Conservation (phyloP, 148 eudicot genomes). For the Simmondsia chinensis region DNA sequence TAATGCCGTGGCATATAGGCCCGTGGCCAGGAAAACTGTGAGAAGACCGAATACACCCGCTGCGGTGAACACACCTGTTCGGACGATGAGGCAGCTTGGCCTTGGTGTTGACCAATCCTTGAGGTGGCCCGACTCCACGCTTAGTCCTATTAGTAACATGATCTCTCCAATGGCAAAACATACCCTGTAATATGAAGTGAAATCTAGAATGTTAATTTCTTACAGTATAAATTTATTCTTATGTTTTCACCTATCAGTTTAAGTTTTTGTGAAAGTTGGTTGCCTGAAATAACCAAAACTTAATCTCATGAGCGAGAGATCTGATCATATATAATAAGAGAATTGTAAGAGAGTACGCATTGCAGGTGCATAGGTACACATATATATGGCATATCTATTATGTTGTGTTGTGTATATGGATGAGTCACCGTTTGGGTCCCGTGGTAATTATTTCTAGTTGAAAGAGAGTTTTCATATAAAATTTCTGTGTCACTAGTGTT, state of each 20-base stretch:
- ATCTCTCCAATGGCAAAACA: constrained; percentile 73
- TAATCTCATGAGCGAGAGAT: too few species aligned
- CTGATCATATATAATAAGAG: too few species aligned
- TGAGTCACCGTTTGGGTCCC: too few species aligned
- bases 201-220: not conserved
- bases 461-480: too few species aligned
- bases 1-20: constrained; percentile 51
- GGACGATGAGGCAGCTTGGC: constrained; percentile 40
- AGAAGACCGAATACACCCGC: constrained; percentile 64
- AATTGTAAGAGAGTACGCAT: too few species aligned
- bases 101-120: constrained; percentile 49
- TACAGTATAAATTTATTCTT: not conserved
- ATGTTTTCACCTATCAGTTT: not conserved
- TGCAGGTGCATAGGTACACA: too few species aligned
- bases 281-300: not conserved
- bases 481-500: too few species aligned
- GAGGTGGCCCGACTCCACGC: constrained; percentile 87
- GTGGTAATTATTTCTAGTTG: too few species aligned
- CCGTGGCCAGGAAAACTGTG: constrained; percentile 61
- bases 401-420: too few species aligned
- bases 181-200: constrained; percentile 36
- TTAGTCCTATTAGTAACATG: constrained; percentile 60
- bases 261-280: not conserved
- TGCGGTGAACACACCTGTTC: constrained; percentile 54
- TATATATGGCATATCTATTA: too few species aligned